Evolutionary conservation across 768 basidiomycete genomes (phyloP).

Genomic region (Porphyrellus cyaneotinctus): DNA sequence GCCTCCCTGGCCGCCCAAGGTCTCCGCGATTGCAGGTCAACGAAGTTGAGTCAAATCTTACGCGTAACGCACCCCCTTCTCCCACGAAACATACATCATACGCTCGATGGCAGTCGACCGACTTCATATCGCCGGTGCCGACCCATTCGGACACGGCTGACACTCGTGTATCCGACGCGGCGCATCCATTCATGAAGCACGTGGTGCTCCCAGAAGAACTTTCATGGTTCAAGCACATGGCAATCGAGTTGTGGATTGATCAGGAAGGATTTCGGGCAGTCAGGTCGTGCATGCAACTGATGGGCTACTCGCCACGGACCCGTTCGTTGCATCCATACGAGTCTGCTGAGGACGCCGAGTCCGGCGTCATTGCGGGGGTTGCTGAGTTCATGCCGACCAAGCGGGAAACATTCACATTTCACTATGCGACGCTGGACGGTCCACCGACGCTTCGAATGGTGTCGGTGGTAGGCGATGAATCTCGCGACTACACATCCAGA

Average conservation of each 20-base stretch:
- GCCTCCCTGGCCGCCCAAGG: constrained; percentile 24
- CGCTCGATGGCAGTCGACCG: constrained; percentile 15
- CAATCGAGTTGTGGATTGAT: constrained; percentile 68
- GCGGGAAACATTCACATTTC: constrained; percentile 61
- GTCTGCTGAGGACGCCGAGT: constrained; percentile 21
- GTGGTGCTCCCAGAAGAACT: constrained; percentile 37
- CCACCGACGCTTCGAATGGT: constrained; percentile 69
- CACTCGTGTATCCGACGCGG: not conserved
- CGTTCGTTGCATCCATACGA: constrained; percentile 28
- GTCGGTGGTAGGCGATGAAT: constrained; percentile 61
- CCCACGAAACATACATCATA: not conserved
- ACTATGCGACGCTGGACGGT: constrained; percentile 63
- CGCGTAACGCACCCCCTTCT: constrained; percentile 3
- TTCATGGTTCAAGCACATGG: constrained; percentile 50
- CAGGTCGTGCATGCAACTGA: constrained; percentile 53
- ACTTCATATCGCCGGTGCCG: constrained; percentile 4
- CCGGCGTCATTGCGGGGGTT: constrained; percentile 41
- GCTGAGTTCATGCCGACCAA: constrained; percentile 63
- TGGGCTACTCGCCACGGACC: constrained; percentile 43
- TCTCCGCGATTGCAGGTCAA: constrained; percentile 21
- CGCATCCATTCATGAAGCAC: constrained; percentile 11
- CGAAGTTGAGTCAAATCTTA: constrained; percentile 11
- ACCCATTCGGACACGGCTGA: constrained; percentile 5
- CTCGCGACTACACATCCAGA: constrained; percentile 69
- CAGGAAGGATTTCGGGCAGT: constrained; percentile 78